Percentiles rank a stretch among this genome's conserved stretches.
Evolutionary conservation across 306 rosid genomes (phyloP).

Genomic region (Quercus ilex): DNA sequence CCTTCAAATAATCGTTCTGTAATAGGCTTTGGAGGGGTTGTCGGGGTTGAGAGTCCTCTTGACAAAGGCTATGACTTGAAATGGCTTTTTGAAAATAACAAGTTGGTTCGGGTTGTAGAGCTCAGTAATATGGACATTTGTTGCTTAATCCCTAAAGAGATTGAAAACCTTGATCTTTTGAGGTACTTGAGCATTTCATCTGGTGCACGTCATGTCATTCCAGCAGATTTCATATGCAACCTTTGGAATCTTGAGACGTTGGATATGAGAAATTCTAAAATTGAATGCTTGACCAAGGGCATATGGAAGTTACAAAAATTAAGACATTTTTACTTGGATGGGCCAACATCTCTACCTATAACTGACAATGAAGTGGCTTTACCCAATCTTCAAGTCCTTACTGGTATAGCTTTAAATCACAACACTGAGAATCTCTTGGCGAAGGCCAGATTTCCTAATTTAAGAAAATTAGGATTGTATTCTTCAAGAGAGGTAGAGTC

Average conservation of each 20-base stretch:
- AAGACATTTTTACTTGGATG: background rate
- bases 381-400: too few relatives aligned
- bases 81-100: background rate
- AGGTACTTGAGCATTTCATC: background rate
- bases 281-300: background rate
- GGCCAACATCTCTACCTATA: too few relatives aligned
- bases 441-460: too few relatives aligned
- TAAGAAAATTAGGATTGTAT: too few relatives aligned
- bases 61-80: background rate
- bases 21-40: background rate
- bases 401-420: too few relatives aligned
- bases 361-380: too few relatives aligned
- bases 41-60: too few relatives aligned
- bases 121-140: too few relatives aligned
- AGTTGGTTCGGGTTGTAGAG: background rate
- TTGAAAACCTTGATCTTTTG: background rate
- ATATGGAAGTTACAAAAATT: background rate
- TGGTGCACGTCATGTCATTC: too few relatives aligned
- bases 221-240: background rate
- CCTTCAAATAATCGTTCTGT: background rate
- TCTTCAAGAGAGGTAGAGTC: too few relatives aligned
- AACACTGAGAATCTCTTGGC: too few relatives aligned
- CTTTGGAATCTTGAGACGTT: background rate
- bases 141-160: background rate
- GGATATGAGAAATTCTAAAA: background rate